These are phyloP conservation scores for Fonsecaea erecta DNA, from an alignment of 2,329 filamentous ascomycete genomes.

Conservation along the genomic window DNA sequence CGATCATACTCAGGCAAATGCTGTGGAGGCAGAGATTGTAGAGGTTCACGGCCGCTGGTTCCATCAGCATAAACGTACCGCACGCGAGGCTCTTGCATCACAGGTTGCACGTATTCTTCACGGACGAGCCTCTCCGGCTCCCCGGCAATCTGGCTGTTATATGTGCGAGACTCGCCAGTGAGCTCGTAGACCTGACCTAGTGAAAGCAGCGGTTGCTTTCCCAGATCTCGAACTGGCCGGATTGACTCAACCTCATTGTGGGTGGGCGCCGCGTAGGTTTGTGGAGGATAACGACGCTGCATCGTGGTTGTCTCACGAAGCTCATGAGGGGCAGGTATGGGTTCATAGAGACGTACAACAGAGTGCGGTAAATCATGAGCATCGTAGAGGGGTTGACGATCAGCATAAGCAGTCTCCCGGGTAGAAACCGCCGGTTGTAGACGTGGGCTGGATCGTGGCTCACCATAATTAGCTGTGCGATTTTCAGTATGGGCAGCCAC, in stretches of 20 bases:
- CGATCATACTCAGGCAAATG: conserved; percentile 26
- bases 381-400: conserved; percentile 20
- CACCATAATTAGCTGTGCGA: conserved; percentile 24
- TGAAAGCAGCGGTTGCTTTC: conserved; percentile 6
- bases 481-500: conserved; percentile 8
- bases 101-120: conserved; percentile 24
- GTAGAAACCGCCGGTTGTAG: conserved; percentile 9
- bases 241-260: conserved; percentile 9
- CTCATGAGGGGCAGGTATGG: conserved; percentile 14
- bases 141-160: conserved; percentile 15
- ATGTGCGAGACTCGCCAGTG: conserved; percentile 15
- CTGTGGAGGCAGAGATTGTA: conserved; percentile 20
- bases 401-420: conserved; percentile 20
- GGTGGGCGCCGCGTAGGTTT: conserved; percentile 2
- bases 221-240: conserved; percentile 3
- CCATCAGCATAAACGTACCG: conserved; percentile 19
- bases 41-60: conserved; percentile 17
- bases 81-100: conserved; percentile 18
- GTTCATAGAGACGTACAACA: conserved; percentile 9
- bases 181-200: conserved; percentile 22
- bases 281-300: conserved; percentile 7
- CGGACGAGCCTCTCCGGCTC: conserved; percentile 15
- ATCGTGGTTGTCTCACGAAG: conserved; percentile 10
- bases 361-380: conserved; percentile 13
- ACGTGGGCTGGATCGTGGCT: conserved; percentile 19